Percentiles rank a stretch among this genome's conserved stretches.
These are phyloP conservation scores for Ceriops decandra DNA, from an alignment of 345 rosid genomes.

Conservation along the genomic window DNA sequence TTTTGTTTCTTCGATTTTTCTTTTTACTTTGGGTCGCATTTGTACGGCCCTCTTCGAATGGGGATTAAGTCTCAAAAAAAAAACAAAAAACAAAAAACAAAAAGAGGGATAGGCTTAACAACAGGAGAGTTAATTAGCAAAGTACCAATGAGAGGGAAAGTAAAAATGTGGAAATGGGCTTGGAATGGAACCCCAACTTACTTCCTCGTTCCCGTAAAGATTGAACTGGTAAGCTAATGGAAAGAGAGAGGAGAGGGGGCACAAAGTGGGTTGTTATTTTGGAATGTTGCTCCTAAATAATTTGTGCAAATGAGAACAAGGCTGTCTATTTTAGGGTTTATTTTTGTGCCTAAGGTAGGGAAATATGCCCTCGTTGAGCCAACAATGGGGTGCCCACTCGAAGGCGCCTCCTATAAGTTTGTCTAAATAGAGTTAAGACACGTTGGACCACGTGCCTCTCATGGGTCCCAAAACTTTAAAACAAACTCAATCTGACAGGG, in stretches of 20 bases:
- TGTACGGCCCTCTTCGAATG: too few species aligned
- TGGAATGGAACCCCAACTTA: not conserved
- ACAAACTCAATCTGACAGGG: slow-evolving; percentile 18
- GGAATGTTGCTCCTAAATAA: slow-evolving; percentile 65
- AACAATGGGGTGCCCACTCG: slow-evolving; percentile 46
- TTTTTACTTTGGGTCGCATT: too few species aligned
- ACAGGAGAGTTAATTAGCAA: too few species aligned
- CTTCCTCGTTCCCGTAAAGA: slow-evolving; percentile 33
- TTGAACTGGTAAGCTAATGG: slow-evolving; percentile 22
- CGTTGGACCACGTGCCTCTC: slow-evolving; percentile 41
- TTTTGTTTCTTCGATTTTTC: too few species aligned
- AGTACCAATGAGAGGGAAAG: not conserved
- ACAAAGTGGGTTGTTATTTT: slow-evolving; percentile 36
- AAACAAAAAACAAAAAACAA: too few species aligned
- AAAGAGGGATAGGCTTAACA: too few species aligned
- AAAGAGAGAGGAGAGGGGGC: not conserved
- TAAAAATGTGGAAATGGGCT: slow-evolving; percentile 1
- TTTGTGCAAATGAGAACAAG: slow-evolving; percentile 80
- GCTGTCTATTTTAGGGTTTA: slow-evolving; percentile 53
- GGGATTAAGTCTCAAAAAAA: too few species aligned
- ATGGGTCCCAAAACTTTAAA: slow-evolving; percentile 23
- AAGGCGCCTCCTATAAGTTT: slow-evolving; percentile 46
- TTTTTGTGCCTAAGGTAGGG: slow-evolving; percentile 53
- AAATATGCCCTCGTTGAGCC: slow-evolving; percentile 52
- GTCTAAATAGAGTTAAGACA: slow-evolving; percentile 71